A percentile compares a stretch with the other conserved stretches of the same genome.
These are phyloP conservation scores for Ambispora gerdemannii DNA, from an alignment of 192 early-diverging fungal genomes.

Conservation along the genomic window DNA sequence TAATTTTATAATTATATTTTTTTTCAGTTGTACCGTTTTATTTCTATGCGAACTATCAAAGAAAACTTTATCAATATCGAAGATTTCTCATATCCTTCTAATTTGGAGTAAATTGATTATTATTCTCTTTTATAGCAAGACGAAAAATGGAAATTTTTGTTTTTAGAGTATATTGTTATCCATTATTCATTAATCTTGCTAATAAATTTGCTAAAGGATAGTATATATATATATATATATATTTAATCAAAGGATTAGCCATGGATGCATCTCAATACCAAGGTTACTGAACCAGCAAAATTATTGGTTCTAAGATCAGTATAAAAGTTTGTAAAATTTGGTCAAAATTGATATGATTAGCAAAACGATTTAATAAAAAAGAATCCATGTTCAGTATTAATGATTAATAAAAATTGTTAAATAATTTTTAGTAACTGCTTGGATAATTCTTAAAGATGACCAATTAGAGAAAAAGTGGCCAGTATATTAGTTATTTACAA, in stretches of 20 bases:
- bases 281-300: too few relatives aligned
- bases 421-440: not conserved
- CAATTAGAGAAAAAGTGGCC: not conserved
- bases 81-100: slow-evolving; percentile 84
- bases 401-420: not conserved
- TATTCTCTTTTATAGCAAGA: not conserved
- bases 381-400: not conserved
- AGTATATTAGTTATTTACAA: not conserved
- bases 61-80: slow-evolving; percentile 87
- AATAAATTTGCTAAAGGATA: not conserved
- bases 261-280: too few relatives aligned
- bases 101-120: slow-evolving; percentile 41
- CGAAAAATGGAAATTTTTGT: slow-evolving; percentile 1
- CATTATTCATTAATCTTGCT: not conserved
- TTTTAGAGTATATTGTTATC: not conserved
- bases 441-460: not conserved
- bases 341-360: too few relatives aligned
- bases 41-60: slow-evolving; percentile 93
- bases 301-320: too few relatives aligned
- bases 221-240: not conserved
- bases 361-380: too few relatives aligned
- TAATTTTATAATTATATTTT: not conserved
- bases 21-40: slow-evolving; percentile 72
- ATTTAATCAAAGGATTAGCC: too few relatives aligned
- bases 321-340: too few relatives aligned